A percentile compares a stretch with the other conserved stretches of the same genome.
These are phyloP conservation scores for Arctostaphylos glauca DNA, from an alignment of 148 eudicot species.

Conservation along the genomic window DNA sequence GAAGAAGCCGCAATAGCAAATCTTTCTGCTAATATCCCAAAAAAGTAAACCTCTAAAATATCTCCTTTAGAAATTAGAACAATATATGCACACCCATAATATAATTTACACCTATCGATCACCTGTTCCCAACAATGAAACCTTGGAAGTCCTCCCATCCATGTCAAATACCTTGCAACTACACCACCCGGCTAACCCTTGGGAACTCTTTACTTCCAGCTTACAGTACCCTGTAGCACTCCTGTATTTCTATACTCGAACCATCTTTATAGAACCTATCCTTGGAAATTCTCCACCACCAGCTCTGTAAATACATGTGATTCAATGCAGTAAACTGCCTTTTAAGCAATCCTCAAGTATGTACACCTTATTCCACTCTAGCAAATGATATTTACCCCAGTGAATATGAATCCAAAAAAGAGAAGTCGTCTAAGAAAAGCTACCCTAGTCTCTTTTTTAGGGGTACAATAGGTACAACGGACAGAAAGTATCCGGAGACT, in stretches of 20 bases:
- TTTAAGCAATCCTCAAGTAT: background rate
- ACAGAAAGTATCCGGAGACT: background rate
- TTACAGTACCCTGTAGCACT: background rate
- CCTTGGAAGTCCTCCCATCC: background rate
- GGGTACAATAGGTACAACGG: background rate
- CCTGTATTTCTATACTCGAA: background rate
- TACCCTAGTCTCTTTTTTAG: background rate
- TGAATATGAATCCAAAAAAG: background rate
- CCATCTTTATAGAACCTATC: background rate
- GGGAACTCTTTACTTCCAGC: background rate
- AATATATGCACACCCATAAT: background rate
- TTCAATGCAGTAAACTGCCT: background rate
- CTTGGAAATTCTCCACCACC: background rate
- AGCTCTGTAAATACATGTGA: background rate
- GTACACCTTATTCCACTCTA: background rate
- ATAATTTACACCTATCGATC: background rate
- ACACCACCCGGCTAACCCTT: background rate
- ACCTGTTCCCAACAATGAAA: background rate
- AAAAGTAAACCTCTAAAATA: background rate
- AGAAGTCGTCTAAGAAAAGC: background rate
- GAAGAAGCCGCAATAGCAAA: background rate
- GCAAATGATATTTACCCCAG: background rate
- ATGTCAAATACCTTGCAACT: background rate
- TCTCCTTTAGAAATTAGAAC: background rate
- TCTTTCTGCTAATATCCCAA: background rate